Conservation (phyloP, 1,284 basidiomycete species). For the Coniferiporia sulphurascens region DNA sequence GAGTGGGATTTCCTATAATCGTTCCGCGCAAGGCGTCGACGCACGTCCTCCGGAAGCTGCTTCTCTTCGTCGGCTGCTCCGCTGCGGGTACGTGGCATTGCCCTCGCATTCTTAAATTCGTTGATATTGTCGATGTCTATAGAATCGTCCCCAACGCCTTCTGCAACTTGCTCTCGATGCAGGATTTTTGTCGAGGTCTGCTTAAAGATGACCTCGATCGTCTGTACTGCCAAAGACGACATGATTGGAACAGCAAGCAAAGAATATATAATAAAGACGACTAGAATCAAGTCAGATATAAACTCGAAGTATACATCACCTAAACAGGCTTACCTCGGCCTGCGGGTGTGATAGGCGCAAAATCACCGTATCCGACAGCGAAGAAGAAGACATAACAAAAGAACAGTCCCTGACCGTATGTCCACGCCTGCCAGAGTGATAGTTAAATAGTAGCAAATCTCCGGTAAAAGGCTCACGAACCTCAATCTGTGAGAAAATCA, state of each 20-base stretch:
- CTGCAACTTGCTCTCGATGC: neutral
- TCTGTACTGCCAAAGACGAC: slow-evolving; percentile 19
- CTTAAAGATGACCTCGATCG: slow-evolving; percentile 14
- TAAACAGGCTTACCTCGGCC: slow-evolving; percentile 12
- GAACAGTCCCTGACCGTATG: slow-evolving; percentile 18
- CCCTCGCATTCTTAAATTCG: neutral
- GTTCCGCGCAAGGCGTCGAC: neutral
- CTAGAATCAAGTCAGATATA: neutral
- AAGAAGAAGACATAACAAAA: slow-evolving; percentile 20
- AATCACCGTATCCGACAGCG: slow-evolving; percentile 19
- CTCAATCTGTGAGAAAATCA: slow-evolving; percentile 20
- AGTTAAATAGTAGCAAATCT: neutral
- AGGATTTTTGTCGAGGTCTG: slow-evolving; percentile 1
- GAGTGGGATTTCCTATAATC: slow-evolving; percentile 3
- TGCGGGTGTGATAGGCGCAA: slow-evolving; percentile 14
- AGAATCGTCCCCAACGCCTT: neutral
- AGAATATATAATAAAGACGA: slow-evolving; percentile 18
- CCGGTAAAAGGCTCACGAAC: slow-evolving; percentile 6
- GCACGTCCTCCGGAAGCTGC: slow-evolving; percentile 1
- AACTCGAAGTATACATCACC: no score
- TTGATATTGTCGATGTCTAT: neutral
- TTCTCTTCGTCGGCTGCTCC: slow-evolving; percentile 1
- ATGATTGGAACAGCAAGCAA: slow-evolving; percentile 19
- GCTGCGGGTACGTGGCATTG: neutral
- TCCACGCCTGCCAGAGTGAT: slow-evolving; percentile 11